A percentile compares a stretch with the other conserved stretches of the same genome.
phyloP scores from a whole-genome alignment of 139 green algal species.

The Auxenochlorella pyrenoidosa region DNA sequence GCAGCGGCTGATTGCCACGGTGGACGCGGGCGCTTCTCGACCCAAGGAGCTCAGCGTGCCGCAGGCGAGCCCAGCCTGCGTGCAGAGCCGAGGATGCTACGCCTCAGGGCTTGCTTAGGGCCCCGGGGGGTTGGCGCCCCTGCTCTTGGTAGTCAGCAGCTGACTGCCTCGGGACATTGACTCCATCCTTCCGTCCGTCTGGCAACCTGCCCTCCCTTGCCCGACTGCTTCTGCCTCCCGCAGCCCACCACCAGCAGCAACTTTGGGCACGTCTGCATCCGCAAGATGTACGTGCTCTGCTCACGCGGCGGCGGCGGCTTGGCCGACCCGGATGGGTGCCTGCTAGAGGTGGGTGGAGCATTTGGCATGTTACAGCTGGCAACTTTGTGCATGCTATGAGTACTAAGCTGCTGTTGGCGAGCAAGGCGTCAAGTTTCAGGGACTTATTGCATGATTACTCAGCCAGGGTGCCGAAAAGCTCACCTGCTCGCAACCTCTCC shows the following conservation, averaged over 20 bases:
- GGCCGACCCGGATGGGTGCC: conserved; percentile 36
- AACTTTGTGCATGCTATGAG: no score
- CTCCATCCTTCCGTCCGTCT: no score
- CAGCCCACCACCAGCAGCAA: conserved; percentile 49
- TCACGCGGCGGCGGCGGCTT: conserved; percentile 59
- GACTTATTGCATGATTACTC: no score
- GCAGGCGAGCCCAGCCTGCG: conserved; percentile 12
- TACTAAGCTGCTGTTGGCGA: no score
- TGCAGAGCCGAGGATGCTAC: no score
- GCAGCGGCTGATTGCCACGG: conserved; percentile 63
- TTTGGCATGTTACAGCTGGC: no score
- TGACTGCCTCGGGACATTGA: background rate
- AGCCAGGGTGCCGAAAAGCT: no score
- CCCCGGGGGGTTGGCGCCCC: background rate
- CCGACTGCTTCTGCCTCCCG: background rate
- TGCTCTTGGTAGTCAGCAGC: background rate
- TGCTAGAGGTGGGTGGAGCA: conserved; percentile 49
- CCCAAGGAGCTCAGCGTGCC: conserved; percentile 36
- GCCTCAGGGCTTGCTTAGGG: background rate
- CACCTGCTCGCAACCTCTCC: background rate
- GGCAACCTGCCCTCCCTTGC: no score
- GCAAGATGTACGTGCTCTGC: conserved; percentile 88
- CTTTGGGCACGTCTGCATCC: conserved; percentile 82
- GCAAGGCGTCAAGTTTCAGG: no score
- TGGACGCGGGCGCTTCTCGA: conserved; percentile 65